Base-by-base conservation (phyloP, 2,329 filamentous ascomycete genomes). In the Balansia obtecta region DNA sequence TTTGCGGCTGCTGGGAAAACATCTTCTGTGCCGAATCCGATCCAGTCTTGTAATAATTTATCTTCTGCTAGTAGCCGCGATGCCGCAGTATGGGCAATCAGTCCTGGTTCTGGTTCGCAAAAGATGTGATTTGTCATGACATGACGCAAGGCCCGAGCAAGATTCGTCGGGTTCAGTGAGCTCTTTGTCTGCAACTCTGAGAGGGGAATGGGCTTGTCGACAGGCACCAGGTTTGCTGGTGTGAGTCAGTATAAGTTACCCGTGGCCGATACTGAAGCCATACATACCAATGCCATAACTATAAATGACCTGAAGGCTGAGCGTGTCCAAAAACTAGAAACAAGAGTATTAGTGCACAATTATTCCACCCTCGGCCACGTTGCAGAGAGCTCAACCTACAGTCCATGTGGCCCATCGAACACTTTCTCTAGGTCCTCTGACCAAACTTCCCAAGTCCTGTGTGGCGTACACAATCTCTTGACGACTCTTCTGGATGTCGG, bases 71-170 rank as follows among this genome's bases (percentile, higher is more conserved):
- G 67, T 2, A 73, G 60, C 4, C 69, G 70, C 1, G 77, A 81
- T 1, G 71, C 69, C 1, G 75, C 72, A 2, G 75, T 80, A 59
- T 83, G 80, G 9, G 71, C 72, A 52, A 82, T 71, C 2, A 69
- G 53, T 1, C 73, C 72, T 0, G 74, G 71, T 5, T 61, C 60
- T 1, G 73, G 70, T 55, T 82, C 78, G 42, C 64, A 58, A 62
- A 83, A 80, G 51, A 82, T 69, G 11, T 68, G 65, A 55, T 73
- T 76, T 12, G 76, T 80, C 70, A 81, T 80, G 39, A 73, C 76
- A 59, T 80, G 72, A 8, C 78, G 74, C 30, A 79, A 61, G 7
- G 76, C 63, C 44, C 75, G 72, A 12, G 71, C 68, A 16, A 79
- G 65, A 56, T 77, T 77, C 54, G 72, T 66, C 30, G 71, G 63